A percentile compares a stretch with the other conserved stretches of the same genome.
Conservation (phyloP, 2,329 filamentous ascomycete genomes). For the Colletotrichum falcatum region DNA sequence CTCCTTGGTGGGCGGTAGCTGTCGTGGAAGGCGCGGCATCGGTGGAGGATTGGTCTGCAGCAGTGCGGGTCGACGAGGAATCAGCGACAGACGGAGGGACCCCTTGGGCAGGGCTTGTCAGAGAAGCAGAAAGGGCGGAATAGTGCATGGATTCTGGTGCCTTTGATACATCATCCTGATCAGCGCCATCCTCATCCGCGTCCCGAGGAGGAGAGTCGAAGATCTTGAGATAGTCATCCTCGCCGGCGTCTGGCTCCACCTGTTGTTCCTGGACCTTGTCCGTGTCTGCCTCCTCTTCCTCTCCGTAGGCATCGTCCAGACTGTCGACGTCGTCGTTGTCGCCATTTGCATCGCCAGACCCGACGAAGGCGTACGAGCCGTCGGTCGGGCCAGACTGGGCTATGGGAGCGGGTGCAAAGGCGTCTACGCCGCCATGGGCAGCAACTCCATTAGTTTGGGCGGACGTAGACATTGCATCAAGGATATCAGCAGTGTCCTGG, state of each 20-base stretch:
- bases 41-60: conserved; percentile 41
- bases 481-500: conserved; percentile 64
- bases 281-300: conserved; percentile 50
- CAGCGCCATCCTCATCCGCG: conserved; percentile 50
- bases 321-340: conserved; percentile 55
- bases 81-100: conserved; percentile 49
- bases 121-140: conserved; percentile 55
- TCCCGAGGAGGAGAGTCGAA: conserved; percentile 61
- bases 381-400: conserved; percentile 46
- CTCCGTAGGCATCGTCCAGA: conserved; percentile 61
- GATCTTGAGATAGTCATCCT: conserved; percentile 64
- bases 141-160: conserved; percentile 57
- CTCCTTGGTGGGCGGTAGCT: conserved; percentile 47
- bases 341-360: conserved; percentile 43
- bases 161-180: conserved; percentile 57
- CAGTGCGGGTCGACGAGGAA: conserved; percentile 46
- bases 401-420: conserved; percentile 47
- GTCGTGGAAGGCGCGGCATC: conserved; percentile 30
- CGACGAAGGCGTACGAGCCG: conserved; percentile 1
- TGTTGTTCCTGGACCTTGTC: conserved; percentile 47
- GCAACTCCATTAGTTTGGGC: conserved; percentile 44
- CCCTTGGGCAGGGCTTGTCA: conserved; percentile 49
- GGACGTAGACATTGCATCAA: conserved; percentile 57
- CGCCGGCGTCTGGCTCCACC: conserved; percentile 47
- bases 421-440: conserved; percentile 36